Percentiles rank a stretch among this genome's conserved stretches.
These are phyloP conservation scores for Aspergillus intermedius DNA, from an alignment of 2,329 filamentous ascomycete genomes.

Conservation along the genomic window DNA sequence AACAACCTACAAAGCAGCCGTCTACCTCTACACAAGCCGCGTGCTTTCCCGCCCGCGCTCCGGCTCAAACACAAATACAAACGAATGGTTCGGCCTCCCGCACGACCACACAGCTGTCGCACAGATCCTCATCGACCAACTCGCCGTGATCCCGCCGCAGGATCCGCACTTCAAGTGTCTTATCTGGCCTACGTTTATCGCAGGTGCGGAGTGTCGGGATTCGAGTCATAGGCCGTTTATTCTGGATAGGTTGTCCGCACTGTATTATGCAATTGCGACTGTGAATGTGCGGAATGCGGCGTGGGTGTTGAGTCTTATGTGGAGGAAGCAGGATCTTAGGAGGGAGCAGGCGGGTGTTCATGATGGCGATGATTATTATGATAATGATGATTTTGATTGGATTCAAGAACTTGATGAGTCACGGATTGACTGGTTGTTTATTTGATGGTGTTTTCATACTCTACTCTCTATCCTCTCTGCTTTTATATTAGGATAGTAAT, in stretches of 20 bases:
- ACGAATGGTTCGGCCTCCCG: slow-evolving; percentile 19
- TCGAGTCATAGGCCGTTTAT: slow-evolving; percentile 27
- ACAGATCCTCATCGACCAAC: slow-evolving; percentile 28
- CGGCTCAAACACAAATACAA: slow-evolving; percentile 14
- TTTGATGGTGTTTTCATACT: slow-evolving; percentile 16
- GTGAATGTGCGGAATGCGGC: slow-evolving; percentile 36
- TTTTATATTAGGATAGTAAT: no score
- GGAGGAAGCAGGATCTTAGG: slow-evolving; percentile 33
- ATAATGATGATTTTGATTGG: slow-evolving; percentile 34
- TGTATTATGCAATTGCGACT: slow-evolving; percentile 32
- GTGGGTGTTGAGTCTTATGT: slow-evolving; percentile 36
- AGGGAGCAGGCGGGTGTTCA: neutral
- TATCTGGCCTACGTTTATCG: slow-evolving; percentile 41
- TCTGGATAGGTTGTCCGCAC: slow-evolving; percentile 24
- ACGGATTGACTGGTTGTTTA: slow-evolving; percentile 36
- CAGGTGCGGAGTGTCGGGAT: slow-evolving; percentile 33
- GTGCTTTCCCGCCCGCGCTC: slow-evolving; percentile 28
- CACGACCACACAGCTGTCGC: slow-evolving; percentile 23
- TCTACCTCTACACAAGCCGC: slow-evolving; percentile 36
- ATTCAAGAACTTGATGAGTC: slow-evolving; percentile 35
- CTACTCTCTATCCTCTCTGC: neutral
- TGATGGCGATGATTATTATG: slow-evolving; percentile 10
- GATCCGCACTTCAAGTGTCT: slow-evolving; percentile 39
- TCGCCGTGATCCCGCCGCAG: slow-evolving; percentile 28
- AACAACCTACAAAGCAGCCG: slow-evolving; percentile 31